Evolutionary conservation across 2,329 filamentous ascomycete genomes (phyloP), one percentile per base, ranked within the genome.

Genomic region (Tolypocladium endophyticum): DNA sequence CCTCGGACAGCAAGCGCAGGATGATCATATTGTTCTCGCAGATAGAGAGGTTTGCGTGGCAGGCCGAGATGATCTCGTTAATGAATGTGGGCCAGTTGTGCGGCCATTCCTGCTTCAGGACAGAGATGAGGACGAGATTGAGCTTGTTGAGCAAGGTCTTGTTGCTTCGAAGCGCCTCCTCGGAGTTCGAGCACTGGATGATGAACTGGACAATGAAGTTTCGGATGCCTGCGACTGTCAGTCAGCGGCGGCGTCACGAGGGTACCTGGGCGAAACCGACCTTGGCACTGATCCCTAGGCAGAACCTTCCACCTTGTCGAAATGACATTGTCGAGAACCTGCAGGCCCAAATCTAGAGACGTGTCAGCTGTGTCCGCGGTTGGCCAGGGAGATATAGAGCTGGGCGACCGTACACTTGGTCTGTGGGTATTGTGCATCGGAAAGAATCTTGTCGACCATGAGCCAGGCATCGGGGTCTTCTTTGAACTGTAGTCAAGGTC

Each of bases 11-110:
- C 68, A 99, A 79, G 61, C 94, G 88, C 67, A 99, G 84, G 68
- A 99, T 97, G 64, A 90, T 92, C 94, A 99, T 99, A 81, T 99
- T 99, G 80, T 99, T 99, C 79, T 99, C 94, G 83, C 95, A 99
- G 68, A 99, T 95, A 43, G 93, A 94, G 58, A 99, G 81, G 75
- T 89, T 97, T 66, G 90, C 93, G 73, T 96, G 92, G 77, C 92
- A 97, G 59, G 94, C 93, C 28, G 91, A 89, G 68, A 99, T 92
- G 75, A 99, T 99, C 79, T 99, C 94, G 80, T 97, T 97, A 83
- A 99, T 97, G 76, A 99, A 99, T 25, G 92, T 96, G 14, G 95
- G 94, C 94, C 95, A 99, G 81, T 99, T 96, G 77, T 97, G 93
- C 60, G 94, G 94, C 94, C 94, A 99, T 77, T 99, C 94, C 77